Percentiles rank a stretch among this genome's conserved stretches.
Conservation (phyloP, 306 rosid species). For the Quercus rubra region DNA sequence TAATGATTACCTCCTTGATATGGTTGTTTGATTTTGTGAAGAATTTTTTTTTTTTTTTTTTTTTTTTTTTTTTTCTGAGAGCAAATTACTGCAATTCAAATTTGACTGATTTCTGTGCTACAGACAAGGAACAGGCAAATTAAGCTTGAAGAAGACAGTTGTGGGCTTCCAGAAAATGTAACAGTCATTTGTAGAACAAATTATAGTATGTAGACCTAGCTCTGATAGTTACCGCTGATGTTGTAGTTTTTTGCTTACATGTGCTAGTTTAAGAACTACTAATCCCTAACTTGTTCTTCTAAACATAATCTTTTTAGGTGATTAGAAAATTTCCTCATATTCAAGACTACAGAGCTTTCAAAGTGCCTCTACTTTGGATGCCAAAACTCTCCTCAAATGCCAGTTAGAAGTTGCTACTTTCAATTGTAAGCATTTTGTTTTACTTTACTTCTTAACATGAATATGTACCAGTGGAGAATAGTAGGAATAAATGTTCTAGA, state of each 20-base stretch:
- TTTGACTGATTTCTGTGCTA: slow-evolving; percentile 22
- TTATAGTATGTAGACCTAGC: slow-evolving; percentile 7
- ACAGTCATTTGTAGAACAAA: background rate
- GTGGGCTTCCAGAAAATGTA: slow-evolving; percentile 67
- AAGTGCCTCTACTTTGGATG: slow-evolving; percentile 53
- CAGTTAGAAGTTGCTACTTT: slow-evolving; percentile 64
- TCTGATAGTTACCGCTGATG: slow-evolving; percentile 1
- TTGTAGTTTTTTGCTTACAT: slow-evolving; percentile 5
- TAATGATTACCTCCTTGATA: background rate
- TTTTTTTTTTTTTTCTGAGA: background rate
- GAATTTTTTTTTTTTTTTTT: background rate
- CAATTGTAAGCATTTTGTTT: slow-evolving; percentile 44
- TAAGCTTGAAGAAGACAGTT: slow-evolving; percentile 61
- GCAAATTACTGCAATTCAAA: slow-evolving; percentile 1
- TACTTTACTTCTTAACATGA: background rate
- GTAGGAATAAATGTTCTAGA: background rate
- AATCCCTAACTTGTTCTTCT: slow-evolving; percentile 2
- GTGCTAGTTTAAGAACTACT: background rate
- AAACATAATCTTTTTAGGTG: slow-evolving; percentile 48
- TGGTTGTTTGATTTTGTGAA: background rate
- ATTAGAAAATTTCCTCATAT: slow-evolving; percentile 79
- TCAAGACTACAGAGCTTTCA: slow-evolving; percentile 58
- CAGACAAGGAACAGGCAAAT: slow-evolving; percentile 81
- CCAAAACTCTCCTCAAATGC: slow-evolving; percentile 62
- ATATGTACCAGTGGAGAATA: background rate